Conservation (phyloP, 2,329 filamentous ascomycete species). For the Fusarium falciforme region DNA sequence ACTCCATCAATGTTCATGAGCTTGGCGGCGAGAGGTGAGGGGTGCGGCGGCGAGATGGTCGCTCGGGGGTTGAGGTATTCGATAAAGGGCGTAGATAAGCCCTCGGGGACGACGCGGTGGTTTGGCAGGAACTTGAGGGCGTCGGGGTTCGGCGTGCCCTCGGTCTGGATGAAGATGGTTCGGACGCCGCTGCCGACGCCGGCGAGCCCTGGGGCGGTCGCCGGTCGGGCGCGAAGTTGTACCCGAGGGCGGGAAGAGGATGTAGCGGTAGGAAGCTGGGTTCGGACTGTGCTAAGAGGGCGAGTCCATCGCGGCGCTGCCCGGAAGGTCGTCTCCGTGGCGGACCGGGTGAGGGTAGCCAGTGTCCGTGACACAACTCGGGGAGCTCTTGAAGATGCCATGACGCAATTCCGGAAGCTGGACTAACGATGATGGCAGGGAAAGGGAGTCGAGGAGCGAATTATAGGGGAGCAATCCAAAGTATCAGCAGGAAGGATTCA, state of each 20-base stretch:
- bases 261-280: constrained; percentile 30
- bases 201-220: constrained; percentile 36
- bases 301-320: constrained; percentile 43
- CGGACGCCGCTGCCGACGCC: constrained; percentile 59
- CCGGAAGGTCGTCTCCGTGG: constrained; percentile 35
- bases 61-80: constrained; percentile 92
- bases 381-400: constrained; percentile 42
- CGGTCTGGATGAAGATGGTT: constrained; percentile 97
- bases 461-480: not conserved
- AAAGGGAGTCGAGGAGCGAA: not conserved
- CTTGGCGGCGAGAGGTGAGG: constrained; percentile 89
- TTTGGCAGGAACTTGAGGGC: constrained; percentile 97
- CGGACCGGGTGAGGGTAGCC: constrained; percentile 36
- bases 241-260: constrained; percentile 38
- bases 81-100: constrained; percentile 80
- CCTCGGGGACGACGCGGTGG: constrained; percentile 82
- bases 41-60: constrained; percentile 88
- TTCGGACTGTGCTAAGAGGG: constrained; percentile 42
- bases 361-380: constrained; percentile 41
- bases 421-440: not conserved
- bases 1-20: constrained; percentile 95
- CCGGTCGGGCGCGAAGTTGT: constrained; percentile 19
- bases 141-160: constrained; percentile 93
- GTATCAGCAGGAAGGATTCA: not conserved
- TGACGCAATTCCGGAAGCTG: constrained; percentile 16